These are phyloP conservation scores for Cymbidium sinense DNA, from an alignment of 106 monocot genomes.

Conservation along the genomic window DNA sequence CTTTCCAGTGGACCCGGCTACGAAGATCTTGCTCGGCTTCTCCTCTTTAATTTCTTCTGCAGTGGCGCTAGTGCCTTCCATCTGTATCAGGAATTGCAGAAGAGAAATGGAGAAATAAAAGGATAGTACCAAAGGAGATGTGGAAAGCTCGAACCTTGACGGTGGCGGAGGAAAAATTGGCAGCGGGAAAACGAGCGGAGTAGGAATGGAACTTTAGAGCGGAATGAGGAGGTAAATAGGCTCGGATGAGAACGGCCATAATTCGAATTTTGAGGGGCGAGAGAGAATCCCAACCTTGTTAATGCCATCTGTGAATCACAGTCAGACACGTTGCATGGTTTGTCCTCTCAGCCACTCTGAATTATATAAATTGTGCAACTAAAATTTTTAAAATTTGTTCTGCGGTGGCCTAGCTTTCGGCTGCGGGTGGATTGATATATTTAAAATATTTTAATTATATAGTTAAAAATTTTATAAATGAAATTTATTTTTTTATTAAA, in stretches of 20 bases:
- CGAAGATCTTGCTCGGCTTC: slow-evolving; percentile 42
- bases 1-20: slow-evolving; percentile 65
- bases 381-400: too few species aligned
- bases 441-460: too few species aligned
- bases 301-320: neutral
- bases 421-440: too few species aligned
- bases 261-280: too few species aligned
- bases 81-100: neutral
- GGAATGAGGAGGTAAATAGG: neutral
- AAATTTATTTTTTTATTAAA: too few species aligned
- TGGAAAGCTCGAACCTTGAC: neutral
- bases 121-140: neutral
- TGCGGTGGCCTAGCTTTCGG: too few species aligned
- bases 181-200: neutral
- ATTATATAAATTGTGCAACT: too few species aligned
- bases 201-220: neutral
- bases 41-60: neutral
- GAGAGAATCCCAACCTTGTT: neutral
- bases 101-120: neutral
- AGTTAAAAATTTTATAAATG: too few species aligned
- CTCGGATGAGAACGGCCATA: slow-evolving; percentile 1
- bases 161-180: slow-evolving; percentile 6
- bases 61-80: neutral
- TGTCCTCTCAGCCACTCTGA: too few species aligned
- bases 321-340: neutral